Evolutionary conservation across 306 rosid genomes (phyloP), one percentile per base, ranked within the genome.

Genomic region (Prunus mira): DNA sequence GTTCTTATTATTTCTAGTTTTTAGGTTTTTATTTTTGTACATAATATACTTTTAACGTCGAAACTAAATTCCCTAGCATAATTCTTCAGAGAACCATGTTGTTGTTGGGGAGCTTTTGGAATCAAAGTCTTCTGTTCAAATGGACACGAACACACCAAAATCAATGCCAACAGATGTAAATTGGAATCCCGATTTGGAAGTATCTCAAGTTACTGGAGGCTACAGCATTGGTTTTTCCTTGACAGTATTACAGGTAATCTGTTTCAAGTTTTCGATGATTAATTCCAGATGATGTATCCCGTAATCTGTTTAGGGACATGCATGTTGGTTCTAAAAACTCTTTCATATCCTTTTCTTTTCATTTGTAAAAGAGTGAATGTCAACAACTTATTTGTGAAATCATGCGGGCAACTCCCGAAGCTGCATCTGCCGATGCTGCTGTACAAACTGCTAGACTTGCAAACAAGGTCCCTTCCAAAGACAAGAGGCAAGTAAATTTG

Each of bases 361-460:
- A 13, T 83, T 52, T 77, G 75, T 74, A 52, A 20, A 65, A 96
- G 99, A 96, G 99, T 82, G 99, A 93, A 85, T 96, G 99, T 87
- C 99, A 96, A 84, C 99, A 96, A 87, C 94, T 96, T 74, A 86
- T 96, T 82, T 96, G 99, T 82, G 99, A 96, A 86, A 88, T 96
- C 81, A 86, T 96, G 79, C 98, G 99, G 73, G 96, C 99, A 76
- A 96, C 99, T 80, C 99, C 98, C 50, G 99, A 96, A 87, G 99
- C 98, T 76, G 97, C 99, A 69, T 91, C 98, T 60, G 98, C 98
- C 12, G 98, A 96, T 87, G 98, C 99, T 86, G 97, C 97, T 51
- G 96, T 91, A 76, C 99, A 96, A 86, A 96, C 99, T 15, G 99
- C 98, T 84, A 89, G 99, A 87, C 91, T 96, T 85, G 96, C 94